Evolutionary conservation across 106 monocot genomes (phyloP), one percentile per base, ranked within the genome.

Genomic region (Phalaenopsis equestris): DNA sequence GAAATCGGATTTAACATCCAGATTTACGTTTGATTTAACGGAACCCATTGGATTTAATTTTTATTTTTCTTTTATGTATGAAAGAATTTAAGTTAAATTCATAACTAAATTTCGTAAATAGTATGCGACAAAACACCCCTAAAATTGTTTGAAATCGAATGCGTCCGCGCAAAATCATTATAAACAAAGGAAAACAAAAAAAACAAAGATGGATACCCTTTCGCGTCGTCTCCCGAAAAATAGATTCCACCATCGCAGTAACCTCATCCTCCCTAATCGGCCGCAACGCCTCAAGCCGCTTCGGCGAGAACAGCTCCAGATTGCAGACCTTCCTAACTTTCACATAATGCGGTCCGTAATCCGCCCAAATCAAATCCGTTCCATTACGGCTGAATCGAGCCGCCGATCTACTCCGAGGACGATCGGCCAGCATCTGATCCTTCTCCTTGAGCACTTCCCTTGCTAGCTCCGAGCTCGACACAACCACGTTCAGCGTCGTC

Each of bases 251-350:
- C 98, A 98, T 98, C 82, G 98, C 98, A 30, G 94, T 94, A 81
- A 98, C 94, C 87, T 94, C 98, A 30, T 94, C 98, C 77, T 98
- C 98, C 65, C 98, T 48, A 68, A 94, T 89, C 46, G 98, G 90
- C 21, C 98, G 80, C 79, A 98, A 82, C 8, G 84, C 86, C 88
- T 98, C 92, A 30, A 98, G 86, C 23, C 98, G 77, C 55, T 90
- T 89, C 12, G 93, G 87, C 3, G 93, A 84, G 80, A 98, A 98
- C 57, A 98, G 82, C 90, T 98, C 98, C 48, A 98, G 80, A 42
- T 87, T 98, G 75, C 98, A 98, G 4, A 98, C 79, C 89, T 92
- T 94, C 73, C 94, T 84, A 67, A 98, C 94, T 88, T 92, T 98
- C 42, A 98, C 94, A 64, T 92, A 98, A 86, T 98, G 98, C 10